Evolutionary conservation across 371 early-diverging fungal species (phyloP), one percentile per base, ranked within the genome.

Genomic region (Apophysomyces trapeziformis): DNA sequence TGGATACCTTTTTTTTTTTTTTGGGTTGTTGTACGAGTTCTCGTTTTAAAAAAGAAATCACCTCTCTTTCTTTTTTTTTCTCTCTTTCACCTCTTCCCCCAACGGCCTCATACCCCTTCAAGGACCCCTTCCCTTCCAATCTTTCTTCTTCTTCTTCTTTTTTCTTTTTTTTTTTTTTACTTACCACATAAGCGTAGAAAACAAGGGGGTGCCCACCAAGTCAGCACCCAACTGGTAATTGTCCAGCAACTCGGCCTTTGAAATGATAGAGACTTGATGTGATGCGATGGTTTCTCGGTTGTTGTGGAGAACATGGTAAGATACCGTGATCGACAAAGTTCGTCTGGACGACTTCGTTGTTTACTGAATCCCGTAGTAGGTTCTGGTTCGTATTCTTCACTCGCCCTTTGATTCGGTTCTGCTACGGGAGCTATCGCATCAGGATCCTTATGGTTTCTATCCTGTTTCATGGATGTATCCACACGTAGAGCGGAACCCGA

Each of bases 161-260:
- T 26, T 0, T 26, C 2, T 26, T 26, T 2, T 1, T 26, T 1
- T 26, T 26, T 26, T 26, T 26, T 26, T 26, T 26, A 62, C n/a
- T 36, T 66, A 72, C 75, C 73, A 50, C 67, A 69, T 9, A 68
- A 45, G 38, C 68, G 61, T 59, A 82, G 61, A 57, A 82, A 45
- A 38, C 72, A 68, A 1, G 83, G 57, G 2, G 78, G 78, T 1
- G 80, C 76, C 76, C 79, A 82, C 73, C 77, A 82, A 1, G 83
- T 82, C 18, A 78, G 44, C 8, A 72, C 60, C 78, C 83, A 78
- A 46, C 71, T 82, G 0, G 72, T 61, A 1, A 74, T 50, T 0
- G 67, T 62, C 83, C 83, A 82, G 13, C 74, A 79, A 9, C 66
- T 65, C 63, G 18, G 58, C 18, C 32, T 39, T 21, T 9, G 59